Evolutionary conservation across 345 rosid genomes (phyloP).

Genomic region (Gossypium turneri): DNA sequence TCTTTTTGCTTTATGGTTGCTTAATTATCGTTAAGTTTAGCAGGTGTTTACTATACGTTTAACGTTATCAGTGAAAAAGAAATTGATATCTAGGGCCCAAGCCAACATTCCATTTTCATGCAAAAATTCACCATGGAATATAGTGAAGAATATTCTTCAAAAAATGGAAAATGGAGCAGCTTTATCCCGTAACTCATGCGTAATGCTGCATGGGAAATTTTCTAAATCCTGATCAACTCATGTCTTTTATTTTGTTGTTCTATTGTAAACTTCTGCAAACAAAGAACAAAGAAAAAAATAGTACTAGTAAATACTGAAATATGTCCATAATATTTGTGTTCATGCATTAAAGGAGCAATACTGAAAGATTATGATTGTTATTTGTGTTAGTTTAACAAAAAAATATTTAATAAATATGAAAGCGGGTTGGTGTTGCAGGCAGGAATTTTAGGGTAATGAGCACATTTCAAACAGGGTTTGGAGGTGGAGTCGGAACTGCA

Average conservation of each 20-base stretch:
- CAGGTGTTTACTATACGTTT: not conserved
- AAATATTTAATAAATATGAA: not conserved
- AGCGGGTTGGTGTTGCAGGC: constrained; percentile 17
- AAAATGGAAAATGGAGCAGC: not conserved
- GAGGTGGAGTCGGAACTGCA: constrained; percentile 36
- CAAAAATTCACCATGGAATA: constrained; percentile 14
- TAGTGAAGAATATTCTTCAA: constrained; percentile 39
- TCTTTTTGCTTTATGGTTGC: not conserved
- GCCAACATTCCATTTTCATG: constrained; percentile 20
- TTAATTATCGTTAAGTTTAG: not conserved
- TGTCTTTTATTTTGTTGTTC: not conserved
- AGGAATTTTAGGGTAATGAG: constrained; percentile 68
- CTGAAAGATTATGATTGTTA: not conserved
- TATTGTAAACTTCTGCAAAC: not conserved
- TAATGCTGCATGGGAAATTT: constrained; percentile 4
- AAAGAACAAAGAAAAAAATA: not conserved
- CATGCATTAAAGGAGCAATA: not conserved
- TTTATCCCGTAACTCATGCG: not conserved
- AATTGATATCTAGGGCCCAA: constrained; percentile 3
- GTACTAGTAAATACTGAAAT: not conserved
- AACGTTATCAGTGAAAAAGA: constrained; percentile 8
- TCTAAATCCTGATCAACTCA: not conserved
- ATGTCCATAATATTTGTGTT: not conserved
- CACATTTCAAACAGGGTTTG: constrained; percentile 72
- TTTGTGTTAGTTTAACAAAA: not conserved